These are phyloP conservation scores for Chlamydomonas incerta DNA, from an alignment of 139 green algal species.

Conservation along the genomic window DNA sequence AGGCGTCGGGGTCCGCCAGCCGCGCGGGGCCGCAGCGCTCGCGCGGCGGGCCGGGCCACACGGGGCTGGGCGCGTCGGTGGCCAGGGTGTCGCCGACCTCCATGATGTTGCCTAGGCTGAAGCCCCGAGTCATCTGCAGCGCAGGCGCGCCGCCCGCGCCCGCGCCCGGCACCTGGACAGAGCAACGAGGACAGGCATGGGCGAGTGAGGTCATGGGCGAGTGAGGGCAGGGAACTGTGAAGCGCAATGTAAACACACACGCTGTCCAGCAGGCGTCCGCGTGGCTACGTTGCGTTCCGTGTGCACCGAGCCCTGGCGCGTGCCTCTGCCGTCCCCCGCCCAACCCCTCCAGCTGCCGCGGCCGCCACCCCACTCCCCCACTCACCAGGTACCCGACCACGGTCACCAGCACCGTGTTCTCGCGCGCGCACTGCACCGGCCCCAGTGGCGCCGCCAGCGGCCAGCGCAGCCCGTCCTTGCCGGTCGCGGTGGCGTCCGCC, in stretches of 20 bases:
- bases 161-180: neutral
- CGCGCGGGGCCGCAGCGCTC: neutral
- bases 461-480: neutral
- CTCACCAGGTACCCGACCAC: too few relatives aligned
- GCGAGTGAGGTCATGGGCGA: neutral
- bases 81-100: neutral
- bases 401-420: neutral
- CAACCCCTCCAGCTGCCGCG: too few relatives aligned
- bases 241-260: too few relatives aligned
- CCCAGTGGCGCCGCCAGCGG: neutral
- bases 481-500: neutral
- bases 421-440: neutral
- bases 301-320: too few relatives aligned
- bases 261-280: too few relatives aligned
- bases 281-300: too few relatives aligned
- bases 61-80: slow-evolving; percentile 1
- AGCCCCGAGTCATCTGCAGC: neutral
- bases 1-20: neutral
- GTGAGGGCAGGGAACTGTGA: neutral
- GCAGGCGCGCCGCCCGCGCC: neutral
- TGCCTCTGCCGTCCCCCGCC: too few relatives aligned
- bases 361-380: too few relatives aligned
- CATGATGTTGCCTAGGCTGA: neutral
- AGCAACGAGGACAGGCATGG: too few relatives aligned
- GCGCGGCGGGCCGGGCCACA: neutral